A percentile compares a stretch with the other conserved stretches of the same genome.
Conservation (phyloP, 306 rosid species). For the Rosa rugosa region DNA sequence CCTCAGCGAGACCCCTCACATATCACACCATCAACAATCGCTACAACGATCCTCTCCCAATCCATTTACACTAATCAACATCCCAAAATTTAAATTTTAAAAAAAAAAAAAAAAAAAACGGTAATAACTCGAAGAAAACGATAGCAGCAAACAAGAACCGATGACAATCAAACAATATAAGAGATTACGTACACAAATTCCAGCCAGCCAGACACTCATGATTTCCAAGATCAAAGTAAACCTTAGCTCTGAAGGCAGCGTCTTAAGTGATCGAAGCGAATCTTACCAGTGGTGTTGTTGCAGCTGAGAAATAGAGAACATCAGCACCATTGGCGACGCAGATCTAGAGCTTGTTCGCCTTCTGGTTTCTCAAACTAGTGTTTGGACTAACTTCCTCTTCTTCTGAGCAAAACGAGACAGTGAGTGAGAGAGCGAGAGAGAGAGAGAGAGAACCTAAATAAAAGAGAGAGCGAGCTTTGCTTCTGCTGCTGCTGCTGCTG, state of each 20-base stretch:
- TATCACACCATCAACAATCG: neutral
- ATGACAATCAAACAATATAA: constrained; percentile 10
- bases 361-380: constrained; percentile 3
- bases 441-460: constrained; percentile 17
- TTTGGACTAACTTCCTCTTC: constrained; percentile 32
- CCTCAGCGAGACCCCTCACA: neutral
- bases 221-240: constrained; percentile 16
- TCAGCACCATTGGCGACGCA: constrained; percentile 28
- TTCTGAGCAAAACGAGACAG: neutral
- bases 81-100: neutral
- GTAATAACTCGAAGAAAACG: too few species aligned
- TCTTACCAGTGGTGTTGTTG: constrained; percentile 37
- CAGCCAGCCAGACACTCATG: neutral
- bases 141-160: neutral
- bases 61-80: neutral
- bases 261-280: constrained; percentile 27
- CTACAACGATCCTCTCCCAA: neutral
- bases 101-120: too few species aligned
- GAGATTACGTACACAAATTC: neutral
- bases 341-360: constrained; percentile 40
- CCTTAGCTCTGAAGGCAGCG: neutral
- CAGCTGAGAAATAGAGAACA: too few species aligned
- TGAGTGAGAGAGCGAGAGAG: neutral
- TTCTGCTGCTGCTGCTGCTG: constrained; percentile 7
- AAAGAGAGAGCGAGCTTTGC: constrained; percentile 23